Percentiles rank a stretch among this genome's conserved stretches.
Conservation (phyloP, 768 basidiomycete species). For the Auricularia heimuer region DNA sequence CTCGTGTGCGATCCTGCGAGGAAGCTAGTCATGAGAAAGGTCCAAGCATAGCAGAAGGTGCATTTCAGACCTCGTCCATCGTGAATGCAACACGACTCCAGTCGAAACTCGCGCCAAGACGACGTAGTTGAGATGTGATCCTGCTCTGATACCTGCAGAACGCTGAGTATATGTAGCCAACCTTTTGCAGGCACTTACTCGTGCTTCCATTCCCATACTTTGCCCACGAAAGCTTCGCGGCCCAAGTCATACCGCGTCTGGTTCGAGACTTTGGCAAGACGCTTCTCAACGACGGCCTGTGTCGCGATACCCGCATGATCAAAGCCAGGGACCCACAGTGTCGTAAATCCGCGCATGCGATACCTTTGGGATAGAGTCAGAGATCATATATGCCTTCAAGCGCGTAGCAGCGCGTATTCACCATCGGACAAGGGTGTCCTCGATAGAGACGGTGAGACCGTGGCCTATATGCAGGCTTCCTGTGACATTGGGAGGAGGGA, state of each 20-base stretch:
- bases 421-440: constrained; percentile 87
- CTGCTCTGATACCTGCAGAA: constrained; percentile 73
- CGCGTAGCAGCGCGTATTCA: constrained; percentile 29
- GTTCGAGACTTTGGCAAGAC: constrained; percentile 73
- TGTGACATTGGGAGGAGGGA: constrained; percentile 95
- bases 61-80: constrained; percentile 65
- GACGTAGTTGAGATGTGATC: constrained; percentile 79
- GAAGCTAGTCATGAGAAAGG: constrained; percentile 3
- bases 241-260: constrained; percentile 91
- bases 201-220: constrained; percentile 94
- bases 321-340: constrained; percentile 86
- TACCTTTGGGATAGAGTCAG: constrained; percentile 45
- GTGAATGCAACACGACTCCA: constrained; percentile 95
- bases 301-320: constrained; percentile 99
- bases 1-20: constrained; percentile 60
- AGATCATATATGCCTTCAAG: background rate
- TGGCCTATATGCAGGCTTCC: constrained; percentile 94
- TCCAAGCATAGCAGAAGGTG: background rate
- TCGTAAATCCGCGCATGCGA: constrained; percentile 90
- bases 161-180: background rate
- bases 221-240: constrained; percentile 80
- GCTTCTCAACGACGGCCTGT: constrained; percentile 93
- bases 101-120: constrained; percentile 89
- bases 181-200: constrained; percentile 46
- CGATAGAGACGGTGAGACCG: constrained; percentile 82